Evolutionary conservation across 2,329 filamentous ascomycete genomes (phyloP).

Genomic region (Xylaria polymorpha): DNA sequence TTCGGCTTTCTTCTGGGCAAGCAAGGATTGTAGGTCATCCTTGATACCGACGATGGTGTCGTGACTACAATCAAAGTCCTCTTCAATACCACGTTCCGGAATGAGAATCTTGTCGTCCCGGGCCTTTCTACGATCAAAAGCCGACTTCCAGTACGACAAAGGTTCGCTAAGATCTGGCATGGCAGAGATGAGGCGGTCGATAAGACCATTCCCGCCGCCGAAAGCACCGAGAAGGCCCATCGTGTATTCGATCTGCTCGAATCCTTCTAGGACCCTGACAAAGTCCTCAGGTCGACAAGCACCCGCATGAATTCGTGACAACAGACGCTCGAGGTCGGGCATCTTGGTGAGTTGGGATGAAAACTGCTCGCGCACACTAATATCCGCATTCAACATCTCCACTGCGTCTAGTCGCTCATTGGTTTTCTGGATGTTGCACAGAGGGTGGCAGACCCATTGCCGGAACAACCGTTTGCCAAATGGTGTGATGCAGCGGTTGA

Average conservation of each 20-base stretch:
- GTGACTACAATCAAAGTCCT: constrained; percentile 89
- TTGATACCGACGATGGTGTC: constrained; percentile 81
- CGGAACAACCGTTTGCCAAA: constrained; percentile 97
- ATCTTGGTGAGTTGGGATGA: constrained; percentile 88
- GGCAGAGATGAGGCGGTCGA: constrained; percentile 81
- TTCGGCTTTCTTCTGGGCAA: constrained; percentile 77
- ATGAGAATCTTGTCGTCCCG: constrained; percentile 84
- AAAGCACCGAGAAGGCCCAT: constrained; percentile 81
- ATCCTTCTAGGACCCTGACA: constrained; percentile 91
- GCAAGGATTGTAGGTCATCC: constrained; percentile 74
- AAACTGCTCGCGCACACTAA: constrained; percentile 84
- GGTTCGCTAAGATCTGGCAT: constrained; percentile 87
- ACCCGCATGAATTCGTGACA: constrained; percentile 93
- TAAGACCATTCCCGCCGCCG: constrained; percentile 81
- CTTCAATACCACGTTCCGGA: constrained; percentile 86
- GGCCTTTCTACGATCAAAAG: constrained; percentile 86
- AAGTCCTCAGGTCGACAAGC: constrained; percentile 94
- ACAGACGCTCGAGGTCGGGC: constrained; percentile 92
- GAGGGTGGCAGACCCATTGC: constrained; percentile 96
- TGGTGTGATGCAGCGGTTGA: constrained; percentile 94
- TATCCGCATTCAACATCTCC: constrained; percentile 88
- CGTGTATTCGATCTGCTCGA: constrained; percentile 97
- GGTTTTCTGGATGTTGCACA: constrained; percentile 87
- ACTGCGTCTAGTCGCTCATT: constrained; percentile 93
- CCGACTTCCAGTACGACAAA: constrained; percentile 87